Conservation (phyloP, 2,329 filamentous ascomycete genomes). For the Sclerotinia sclerotiorum region DNA sequence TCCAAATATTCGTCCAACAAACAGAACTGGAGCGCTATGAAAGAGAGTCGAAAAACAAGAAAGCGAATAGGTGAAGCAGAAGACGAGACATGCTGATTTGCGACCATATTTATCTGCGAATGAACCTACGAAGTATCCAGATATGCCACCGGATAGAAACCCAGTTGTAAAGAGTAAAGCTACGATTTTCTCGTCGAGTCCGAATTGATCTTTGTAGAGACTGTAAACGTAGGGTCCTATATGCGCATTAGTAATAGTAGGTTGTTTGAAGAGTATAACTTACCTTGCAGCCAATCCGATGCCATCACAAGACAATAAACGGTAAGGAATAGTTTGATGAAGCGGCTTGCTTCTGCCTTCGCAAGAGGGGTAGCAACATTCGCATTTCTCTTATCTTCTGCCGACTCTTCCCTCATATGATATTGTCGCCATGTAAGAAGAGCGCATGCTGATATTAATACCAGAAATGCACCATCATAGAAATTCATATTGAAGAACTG, state of each 20-base stretch:
- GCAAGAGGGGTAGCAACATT: slow-evolving; percentile 31
- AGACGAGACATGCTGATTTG: slow-evolving; percentile 52
- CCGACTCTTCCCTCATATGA: slow-evolving; percentile 25
- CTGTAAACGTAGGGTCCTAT: slow-evolving; percentile 41
- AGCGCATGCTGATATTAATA: slow-evolving; percentile 34
- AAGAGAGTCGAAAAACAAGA: slow-evolving; percentile 54
- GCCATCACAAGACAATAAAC: slow-evolving; percentile 53
- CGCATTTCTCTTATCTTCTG: slow-evolving; percentile 28
- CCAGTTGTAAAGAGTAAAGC: slow-evolving; percentile 40
- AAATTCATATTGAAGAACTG: slow-evolving; percentile 31
- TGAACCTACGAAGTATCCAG: slow-evolving; percentile 39
- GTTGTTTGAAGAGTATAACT: slow-evolving; percentile 26
- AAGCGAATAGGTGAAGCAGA: slow-evolving; percentile 54
- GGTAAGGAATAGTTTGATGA: slow-evolving; percentile 41
- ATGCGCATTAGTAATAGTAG: slow-evolving; percentile 38
- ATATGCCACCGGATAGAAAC: slow-evolving; percentile 39
- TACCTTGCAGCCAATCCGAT: slow-evolving; percentile 54
- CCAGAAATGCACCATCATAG: slow-evolving; percentile 34
- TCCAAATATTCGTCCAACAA: slow-evolving; percentile 53
- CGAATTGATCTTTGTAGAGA: slow-evolving; percentile 40
- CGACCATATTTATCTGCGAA: slow-evolving; percentile 43
- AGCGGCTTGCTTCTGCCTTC: slow-evolving; percentile 35
- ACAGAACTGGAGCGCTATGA: slow-evolving; percentile 46
- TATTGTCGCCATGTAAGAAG: slow-evolving; percentile 38
- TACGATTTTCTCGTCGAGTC: slow-evolving; percentile 36